Evolutionary conservation across 257 asterid species (phyloP).

Genomic region (Rubia yunnanensis): DNA sequence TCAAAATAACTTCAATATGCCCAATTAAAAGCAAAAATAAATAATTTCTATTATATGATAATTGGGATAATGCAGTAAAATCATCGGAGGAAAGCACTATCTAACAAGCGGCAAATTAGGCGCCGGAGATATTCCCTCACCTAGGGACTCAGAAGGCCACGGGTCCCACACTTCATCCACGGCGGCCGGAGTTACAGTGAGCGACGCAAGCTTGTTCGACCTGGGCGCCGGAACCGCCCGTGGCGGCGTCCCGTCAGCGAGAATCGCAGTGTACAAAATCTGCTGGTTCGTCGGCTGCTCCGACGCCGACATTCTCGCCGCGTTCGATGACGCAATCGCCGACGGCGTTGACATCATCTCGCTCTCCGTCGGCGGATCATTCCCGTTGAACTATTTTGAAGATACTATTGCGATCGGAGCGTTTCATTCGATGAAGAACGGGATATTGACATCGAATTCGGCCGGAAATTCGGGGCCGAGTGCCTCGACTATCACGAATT

Average conservation of each 20-base stretch:
- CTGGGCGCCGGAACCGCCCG: slow-evolving; percentile 43
- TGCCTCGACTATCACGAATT: slow-evolving; percentile 33
- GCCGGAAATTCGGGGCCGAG: slow-evolving; percentile 57
- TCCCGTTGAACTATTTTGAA: slow-evolving; percentile 39
- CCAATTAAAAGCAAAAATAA: too few relatives aligned
- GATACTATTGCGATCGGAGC: slow-evolving; percentile 71
- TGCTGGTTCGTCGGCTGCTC: slow-evolving; percentile 48
- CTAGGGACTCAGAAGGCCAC: slow-evolving; percentile 53
- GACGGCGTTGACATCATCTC: slow-evolving; percentile 68
- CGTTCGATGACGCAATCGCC: slow-evolving; percentile 68
- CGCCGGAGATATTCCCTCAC: slow-evolving; percentile 25
- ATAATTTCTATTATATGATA: too few relatives aligned
- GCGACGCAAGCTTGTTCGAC: slow-evolving; percentile 32
- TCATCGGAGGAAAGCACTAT: slow-evolving; percentile 54
- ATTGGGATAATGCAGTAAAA: slow-evolving; percentile 41
- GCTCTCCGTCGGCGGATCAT: slow-evolving; percentile 38
- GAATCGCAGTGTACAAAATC: slow-evolving; percentile 49
- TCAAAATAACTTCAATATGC: too few relatives aligned
- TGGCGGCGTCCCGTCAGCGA: slow-evolving; percentile 52
- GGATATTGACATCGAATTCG: slow-evolving; percentile 53
- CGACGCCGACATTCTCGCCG: slow-evolving; percentile 53
- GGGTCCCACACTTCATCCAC: slow-evolving; percentile 58
- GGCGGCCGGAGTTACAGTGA: slow-evolving; percentile 33
- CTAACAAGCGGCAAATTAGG: slow-evolving; percentile 17
- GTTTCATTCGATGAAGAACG: slow-evolving; percentile 57